A percentile compares a stretch with the other conserved stretches of the same genome.
These are phyloP conservation scores for Linum usitatissimum DNA, from an alignment of 345 rosid genomes.

Conservation along the genomic window DNA sequence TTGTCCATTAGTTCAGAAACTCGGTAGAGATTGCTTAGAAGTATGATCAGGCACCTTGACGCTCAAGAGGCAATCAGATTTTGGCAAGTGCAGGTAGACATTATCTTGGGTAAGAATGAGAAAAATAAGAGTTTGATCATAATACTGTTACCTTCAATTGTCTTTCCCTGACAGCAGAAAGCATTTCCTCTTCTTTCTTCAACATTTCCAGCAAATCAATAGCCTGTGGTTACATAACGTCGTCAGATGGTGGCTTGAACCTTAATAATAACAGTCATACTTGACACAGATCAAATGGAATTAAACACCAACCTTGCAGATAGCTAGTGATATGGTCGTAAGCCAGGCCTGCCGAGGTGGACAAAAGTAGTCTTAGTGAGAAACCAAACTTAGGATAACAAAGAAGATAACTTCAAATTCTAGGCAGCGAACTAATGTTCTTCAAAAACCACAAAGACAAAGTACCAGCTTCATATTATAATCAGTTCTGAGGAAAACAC, in stretches of 20 bases:
- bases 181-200: conserved; percentile 85
- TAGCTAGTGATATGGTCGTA: conserved; percentile 48
- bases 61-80: neutral
- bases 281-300: conserved; percentile 5
- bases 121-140: neutral
- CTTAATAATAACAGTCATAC: neutral
- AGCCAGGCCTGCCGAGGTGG: conserved; percentile 77
- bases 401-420: too few relatives aligned
- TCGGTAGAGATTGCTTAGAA: too few relatives aligned
- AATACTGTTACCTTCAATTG: conserved; percentile 44
- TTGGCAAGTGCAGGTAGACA: neutral
- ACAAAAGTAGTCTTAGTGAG: neutral
- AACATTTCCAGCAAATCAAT: conserved; percentile 79
- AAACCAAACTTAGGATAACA: neutral
- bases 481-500: too few relatives aligned
- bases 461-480: too few relatives aligned
- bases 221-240: conserved; percentile 37
- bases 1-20: neutral
- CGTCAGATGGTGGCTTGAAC: neutral
- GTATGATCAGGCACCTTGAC: too few relatives aligned
- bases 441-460: too few relatives aligned
- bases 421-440: neutral
- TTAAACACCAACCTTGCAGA: conserved; percentile 59
- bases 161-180: conserved; percentile 62
- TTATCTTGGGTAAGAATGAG: too few relatives aligned